Evolutionary conservation across 148 eudicot species (phyloP).

Genomic region (Euryodendron excelsum): DNA sequence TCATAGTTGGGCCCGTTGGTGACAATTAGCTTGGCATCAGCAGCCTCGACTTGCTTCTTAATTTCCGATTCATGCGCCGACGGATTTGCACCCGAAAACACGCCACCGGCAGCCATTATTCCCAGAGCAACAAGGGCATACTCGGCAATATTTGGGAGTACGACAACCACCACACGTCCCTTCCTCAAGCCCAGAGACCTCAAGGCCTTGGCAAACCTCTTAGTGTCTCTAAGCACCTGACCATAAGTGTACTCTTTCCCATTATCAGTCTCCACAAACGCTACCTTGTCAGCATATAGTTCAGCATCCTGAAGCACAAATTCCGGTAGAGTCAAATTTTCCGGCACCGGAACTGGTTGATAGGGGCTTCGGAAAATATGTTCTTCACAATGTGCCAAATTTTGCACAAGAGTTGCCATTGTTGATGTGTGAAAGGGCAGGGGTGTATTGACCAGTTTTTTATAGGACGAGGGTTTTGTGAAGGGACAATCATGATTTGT

Average conservation of each 20-base stretch:
- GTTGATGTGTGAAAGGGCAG: slow-evolving; percentile 6
- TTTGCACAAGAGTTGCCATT: slow-evolving; percentile 35
- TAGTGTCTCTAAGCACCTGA: slow-evolving; percentile 56
- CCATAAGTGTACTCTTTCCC: slow-evolving; percentile 68
- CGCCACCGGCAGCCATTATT: slow-evolving; percentile 87
- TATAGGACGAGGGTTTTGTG: background rate
- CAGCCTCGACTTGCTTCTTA: slow-evolving; percentile 70
- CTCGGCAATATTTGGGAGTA: slow-evolving; percentile 81
- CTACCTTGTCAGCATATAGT: slow-evolving; percentile 60
- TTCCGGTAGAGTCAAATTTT: slow-evolving; percentile 61
- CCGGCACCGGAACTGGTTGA: slow-evolving; percentile 55
- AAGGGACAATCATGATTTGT: slow-evolving; percentile 9
- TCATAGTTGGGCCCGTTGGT: slow-evolving; percentile 58
- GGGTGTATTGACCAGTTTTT: background rate
- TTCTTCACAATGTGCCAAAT: slow-evolving; percentile 32
- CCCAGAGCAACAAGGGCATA: slow-evolving; percentile 86
- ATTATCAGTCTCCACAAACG: slow-evolving; percentile 64
- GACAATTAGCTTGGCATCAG: slow-evolving; percentile 86
- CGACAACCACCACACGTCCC: slow-evolving; percentile 75
- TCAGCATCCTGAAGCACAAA: slow-evolving; percentile 75
- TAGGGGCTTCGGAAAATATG: slow-evolving; percentile 62
- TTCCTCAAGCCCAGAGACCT: slow-evolving; percentile 86
- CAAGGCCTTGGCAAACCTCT: slow-evolving; percentile 84
- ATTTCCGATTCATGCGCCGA: slow-evolving; percentile 63
- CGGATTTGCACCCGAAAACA: slow-evolving; percentile 90